Conservation (phyloP, 192 early-diverging fungal genomes). For the Entomortierella lignicola region DNA sequence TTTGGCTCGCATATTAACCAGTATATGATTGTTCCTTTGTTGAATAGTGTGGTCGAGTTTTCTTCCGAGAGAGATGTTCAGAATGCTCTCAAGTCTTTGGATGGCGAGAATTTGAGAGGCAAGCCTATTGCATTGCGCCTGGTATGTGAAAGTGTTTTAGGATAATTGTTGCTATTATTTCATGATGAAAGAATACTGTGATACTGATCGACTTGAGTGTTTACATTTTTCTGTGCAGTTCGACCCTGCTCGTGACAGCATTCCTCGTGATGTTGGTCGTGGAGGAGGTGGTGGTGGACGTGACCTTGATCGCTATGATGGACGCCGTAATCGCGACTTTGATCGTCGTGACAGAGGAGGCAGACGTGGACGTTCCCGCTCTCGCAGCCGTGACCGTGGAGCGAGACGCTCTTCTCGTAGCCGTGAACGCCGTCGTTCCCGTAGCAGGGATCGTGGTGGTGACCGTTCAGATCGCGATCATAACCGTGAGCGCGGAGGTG, state of each 20-base stretch:
- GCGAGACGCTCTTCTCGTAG: not conserved
- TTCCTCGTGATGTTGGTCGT: slow-evolving; percentile 48
- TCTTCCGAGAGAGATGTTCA: slow-evolving; percentile 77
- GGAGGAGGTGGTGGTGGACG: slow-evolving; percentile 6
- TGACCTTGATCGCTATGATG: slow-evolving; percentile 19
- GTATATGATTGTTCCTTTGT: not conserved
- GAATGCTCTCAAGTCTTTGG: slow-evolving; percentile 84
- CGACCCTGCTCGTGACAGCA: slow-evolving; percentile 31
- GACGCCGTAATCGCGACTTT: slow-evolving; percentile 25
- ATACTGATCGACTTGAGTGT: not conserved
- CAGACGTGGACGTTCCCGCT: slow-evolving; percentile 44
- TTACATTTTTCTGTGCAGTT: slow-evolving; percentile 5
- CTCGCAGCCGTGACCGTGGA: slow-evolving; percentile 59
- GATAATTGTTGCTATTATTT: too few species aligned
- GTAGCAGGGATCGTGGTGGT: slow-evolving; percentile 45
- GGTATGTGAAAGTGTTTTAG: slow-evolving; percentile 53
- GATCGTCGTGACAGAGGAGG: slow-evolving; percentile 57
- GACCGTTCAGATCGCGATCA: not conserved
- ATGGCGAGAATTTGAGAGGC: slow-evolving; percentile 78
- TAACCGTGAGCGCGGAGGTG: slow-evolving; percentile 12
- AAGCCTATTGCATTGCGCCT: slow-evolving; percentile 71
- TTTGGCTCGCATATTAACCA: not conserved
- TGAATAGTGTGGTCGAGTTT: slow-evolving; percentile 89
- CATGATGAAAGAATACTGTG: too few species aligned
- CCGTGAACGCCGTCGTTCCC: slow-evolving; percentile 46